Evolutionary conservation across 306 rosid species (phyloP).

Genomic region (Quercus rubra): DNA sequence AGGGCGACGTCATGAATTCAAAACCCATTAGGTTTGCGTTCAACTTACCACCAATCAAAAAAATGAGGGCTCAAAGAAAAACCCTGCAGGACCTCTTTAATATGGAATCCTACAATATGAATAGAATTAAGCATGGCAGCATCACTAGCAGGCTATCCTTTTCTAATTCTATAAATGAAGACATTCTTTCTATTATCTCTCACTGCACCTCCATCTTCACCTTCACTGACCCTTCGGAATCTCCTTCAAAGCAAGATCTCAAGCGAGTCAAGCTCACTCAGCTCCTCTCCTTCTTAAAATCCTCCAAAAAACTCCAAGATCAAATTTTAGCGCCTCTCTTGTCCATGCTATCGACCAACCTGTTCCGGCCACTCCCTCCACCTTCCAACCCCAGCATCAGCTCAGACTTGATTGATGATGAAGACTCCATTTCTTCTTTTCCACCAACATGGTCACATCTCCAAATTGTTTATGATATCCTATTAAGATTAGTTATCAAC

Average conservation of each 20-base stretch:
- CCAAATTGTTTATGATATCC: slow-evolving; percentile 63
- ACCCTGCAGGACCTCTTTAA: slow-evolving; percentile 50
- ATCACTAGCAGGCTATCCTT: slow-evolving; percentile 10
- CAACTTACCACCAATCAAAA: not conserved
- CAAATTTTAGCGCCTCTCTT: slow-evolving; percentile 41
- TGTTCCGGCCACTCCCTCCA: slow-evolving; percentile 81
- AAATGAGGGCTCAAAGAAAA: slow-evolving; percentile 38
- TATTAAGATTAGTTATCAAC: slow-evolving; percentile 44
- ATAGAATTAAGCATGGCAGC: not conserved
- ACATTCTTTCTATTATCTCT: slow-evolving; percentile 43
- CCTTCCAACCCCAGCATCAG: slow-evolving; percentile 31
- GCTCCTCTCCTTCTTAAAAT: slow-evolving; percentile 45
- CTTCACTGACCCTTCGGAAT: slow-evolving; percentile 42
- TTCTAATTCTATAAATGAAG: slow-evolving; percentile 45
- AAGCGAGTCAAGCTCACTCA: slow-evolving; percentile 55
- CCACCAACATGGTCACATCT: slow-evolving; percentile 69
- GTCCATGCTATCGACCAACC: slow-evolving; percentile 50
- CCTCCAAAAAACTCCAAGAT: slow-evolving; percentile 38
- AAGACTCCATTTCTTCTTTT: slow-evolving; percentile 41
- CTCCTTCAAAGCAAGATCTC: slow-evolving; percentile 56
- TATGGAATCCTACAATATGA: slow-evolving; percentile 27
- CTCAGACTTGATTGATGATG: slow-evolving; percentile 51
- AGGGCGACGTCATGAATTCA: too few relatives aligned
- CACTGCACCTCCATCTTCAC: slow-evolving; percentile 46
- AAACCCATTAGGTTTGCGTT: too few relatives aligned